Conservation (phyloP, 805 yeast species). For the Saturnispora kantuleensis region DNA sequence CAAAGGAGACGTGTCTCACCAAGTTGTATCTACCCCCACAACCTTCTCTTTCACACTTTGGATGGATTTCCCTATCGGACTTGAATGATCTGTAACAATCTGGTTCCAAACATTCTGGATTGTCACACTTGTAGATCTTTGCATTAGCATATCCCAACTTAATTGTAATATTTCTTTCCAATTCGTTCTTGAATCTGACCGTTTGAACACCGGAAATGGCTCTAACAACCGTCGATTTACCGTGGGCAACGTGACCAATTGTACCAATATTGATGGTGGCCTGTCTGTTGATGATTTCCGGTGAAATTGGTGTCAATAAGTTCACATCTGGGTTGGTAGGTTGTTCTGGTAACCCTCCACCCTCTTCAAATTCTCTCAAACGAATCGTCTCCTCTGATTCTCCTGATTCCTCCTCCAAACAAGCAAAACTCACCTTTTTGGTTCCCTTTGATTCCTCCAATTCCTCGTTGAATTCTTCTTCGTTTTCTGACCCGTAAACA, state of each 20-base stretch:
- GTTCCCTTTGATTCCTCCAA: constrained; percentile 33
- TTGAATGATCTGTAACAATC: constrained; percentile 91
- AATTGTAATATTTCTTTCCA: constrained; percentile 97
- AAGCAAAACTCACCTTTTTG: constrained; percentile 80
- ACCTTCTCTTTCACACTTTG: constrained; percentile 82
- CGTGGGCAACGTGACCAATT: constrained; percentile 98
- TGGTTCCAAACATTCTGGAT: constrained; percentile 81
- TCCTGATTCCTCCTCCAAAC: constrained; percentile 50
- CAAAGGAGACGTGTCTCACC: constrained; percentile 95
- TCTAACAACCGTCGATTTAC: constrained; percentile 95
- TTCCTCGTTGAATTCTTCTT: constrained; percentile 23
- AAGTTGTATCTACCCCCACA: constrained; percentile 83
- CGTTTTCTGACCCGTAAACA: constrained; percentile 31
- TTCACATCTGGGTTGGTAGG: constrained; percentile 82
- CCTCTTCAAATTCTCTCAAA: constrained; percentile 84
- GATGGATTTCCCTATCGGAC: constrained; percentile 89
- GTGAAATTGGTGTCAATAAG: constrained; percentile 74
- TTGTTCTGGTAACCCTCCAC: constrained; percentile 97
- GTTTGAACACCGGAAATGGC: constrained; percentile 99
- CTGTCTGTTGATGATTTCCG: constrained; percentile 96
- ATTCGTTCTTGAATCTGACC: constrained; percentile 96
- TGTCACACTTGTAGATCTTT: constrained; percentile 88
- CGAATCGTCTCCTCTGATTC: constrained; percentile 64
- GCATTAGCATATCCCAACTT: constrained; percentile 99
- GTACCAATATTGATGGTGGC: constrained; percentile 99